A percentile compares a stretch with the other conserved stretches of the same genome.
phyloP scores from a whole-genome alignment of 1,284 basidiomycete species.

The Tylopilus orsonianus region DNA sequence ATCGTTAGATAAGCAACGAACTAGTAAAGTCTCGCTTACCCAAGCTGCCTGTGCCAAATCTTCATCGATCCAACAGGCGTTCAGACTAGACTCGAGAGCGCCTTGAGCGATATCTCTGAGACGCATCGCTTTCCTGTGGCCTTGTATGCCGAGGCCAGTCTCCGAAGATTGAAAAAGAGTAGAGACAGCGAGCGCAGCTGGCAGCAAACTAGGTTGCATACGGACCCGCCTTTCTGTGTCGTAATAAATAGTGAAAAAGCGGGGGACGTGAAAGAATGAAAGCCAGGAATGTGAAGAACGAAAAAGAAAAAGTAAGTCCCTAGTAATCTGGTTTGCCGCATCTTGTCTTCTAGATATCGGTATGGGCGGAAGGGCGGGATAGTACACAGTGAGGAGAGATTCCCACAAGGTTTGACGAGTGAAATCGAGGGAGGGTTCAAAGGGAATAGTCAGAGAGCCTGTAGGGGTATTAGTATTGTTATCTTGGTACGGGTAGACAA shows the following conservation, averaged over 20 bases:
- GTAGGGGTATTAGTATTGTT: constrained; percentile 34
- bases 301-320: constrained; percentile 66
- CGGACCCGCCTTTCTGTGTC: constrained; percentile 51
- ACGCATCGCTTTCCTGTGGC: constrained; percentile 53
- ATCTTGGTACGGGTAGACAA: constrained; percentile 23
- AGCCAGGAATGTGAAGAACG: constrained; percentile 67
- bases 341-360: constrained; percentile 46
- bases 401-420: constrained; percentile 79
- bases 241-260: constrained; percentile 59
- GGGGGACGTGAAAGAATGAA: constrained; percentile 68
- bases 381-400: constrained; percentile 58
- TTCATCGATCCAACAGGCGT: constrained; percentile 68
- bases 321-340: constrained; percentile 45
- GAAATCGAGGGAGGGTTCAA: constrained; percentile 63
- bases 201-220: constrained; percentile 67
- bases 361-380: constrained; percentile 34
- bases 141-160: constrained; percentile 45
- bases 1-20: constrained; percentile 11
- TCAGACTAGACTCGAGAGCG: constrained; percentile 69
- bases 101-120: constrained; percentile 67
- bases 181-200: constrained; percentile 64
- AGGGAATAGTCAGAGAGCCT: constrained; percentile 33
- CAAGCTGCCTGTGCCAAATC: constrained; percentile 71
- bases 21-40: constrained; percentile 44
- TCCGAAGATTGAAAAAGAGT: constrained; percentile 72